phyloP scores from a whole-genome alignment of 1,284 basidiomycete genomes.

The Cryptococcus sp. region DNA sequence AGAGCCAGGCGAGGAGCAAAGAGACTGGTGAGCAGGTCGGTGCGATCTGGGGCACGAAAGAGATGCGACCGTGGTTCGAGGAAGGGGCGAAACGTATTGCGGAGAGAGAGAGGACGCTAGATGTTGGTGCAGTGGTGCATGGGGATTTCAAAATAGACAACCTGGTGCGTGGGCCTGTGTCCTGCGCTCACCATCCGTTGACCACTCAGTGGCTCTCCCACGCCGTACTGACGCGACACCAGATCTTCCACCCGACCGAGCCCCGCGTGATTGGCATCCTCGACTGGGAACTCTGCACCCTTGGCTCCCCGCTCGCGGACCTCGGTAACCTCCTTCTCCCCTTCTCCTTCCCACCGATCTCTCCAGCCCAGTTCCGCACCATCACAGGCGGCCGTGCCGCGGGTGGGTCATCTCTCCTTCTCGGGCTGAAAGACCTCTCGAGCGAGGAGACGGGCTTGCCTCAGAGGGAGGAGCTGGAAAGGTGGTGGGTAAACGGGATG shows the following conservation, averaged over 20 bases:
- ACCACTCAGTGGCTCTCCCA: too few relatives aligned
- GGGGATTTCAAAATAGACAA: slow-evolving; percentile 98
- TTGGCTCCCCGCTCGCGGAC: slow-evolving; percentile 87
- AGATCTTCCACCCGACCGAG: slow-evolving; percentile 85
- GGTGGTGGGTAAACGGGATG: slow-evolving; percentile 48
- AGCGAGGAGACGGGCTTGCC: slow-evolving; percentile 59
- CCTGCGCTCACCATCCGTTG: background rate
- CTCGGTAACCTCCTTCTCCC: slow-evolving; percentile 84
- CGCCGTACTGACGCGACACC: too few relatives aligned
- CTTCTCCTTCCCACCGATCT: slow-evolving; percentile 63
- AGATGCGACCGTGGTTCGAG: slow-evolving; percentile 65
- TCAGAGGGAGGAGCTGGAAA: slow-evolving; percentile 66
- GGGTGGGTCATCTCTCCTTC: slow-evolving; percentile 22
- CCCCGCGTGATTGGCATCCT: slow-evolving; percentile 89
- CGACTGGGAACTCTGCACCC: slow-evolving; percentile 94
- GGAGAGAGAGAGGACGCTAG: slow-evolving; percentile 62
- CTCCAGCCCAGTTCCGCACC: slow-evolving; percentile 5
- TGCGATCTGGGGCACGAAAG: slow-evolving; percentile 59
- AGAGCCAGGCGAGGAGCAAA: slow-evolving; percentile 64
- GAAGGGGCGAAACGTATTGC: slow-evolving; percentile 66
- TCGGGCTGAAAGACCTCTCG: slow-evolving; percentile 63
- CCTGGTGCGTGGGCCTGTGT: slow-evolving; percentile 49
- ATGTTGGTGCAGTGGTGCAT: slow-evolving; percentile 67
- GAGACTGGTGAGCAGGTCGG: slow-evolving; percentile 37
- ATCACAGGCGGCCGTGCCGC: slow-evolving; percentile 26